phyloP scores from a whole-genome alignment of 2,329 filamentous ascomycete species.

The Massarina eburnea region DNA sequence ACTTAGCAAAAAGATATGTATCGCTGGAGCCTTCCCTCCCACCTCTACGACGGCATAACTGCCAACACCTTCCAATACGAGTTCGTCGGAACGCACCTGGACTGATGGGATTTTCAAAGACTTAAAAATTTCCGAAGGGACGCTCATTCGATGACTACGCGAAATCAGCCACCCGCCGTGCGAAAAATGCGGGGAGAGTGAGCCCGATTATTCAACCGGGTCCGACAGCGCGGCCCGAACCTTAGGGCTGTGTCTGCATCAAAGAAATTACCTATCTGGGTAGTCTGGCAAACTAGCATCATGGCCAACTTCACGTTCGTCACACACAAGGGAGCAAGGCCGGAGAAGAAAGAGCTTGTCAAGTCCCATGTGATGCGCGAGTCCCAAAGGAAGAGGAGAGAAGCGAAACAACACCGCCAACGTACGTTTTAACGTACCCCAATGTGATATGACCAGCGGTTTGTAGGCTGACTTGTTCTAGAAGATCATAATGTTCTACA shows the following conservation, averaged over 20 bases:
- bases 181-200: background rate
- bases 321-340: conserved; percentile 19
- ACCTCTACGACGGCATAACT: background rate
- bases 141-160: background rate
- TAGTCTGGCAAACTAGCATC: background rate
- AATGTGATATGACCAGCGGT: too few species aligned
- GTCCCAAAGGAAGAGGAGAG: conserved; percentile 17
- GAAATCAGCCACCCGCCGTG: background rate
- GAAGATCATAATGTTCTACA: background rate
- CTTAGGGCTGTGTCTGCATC: background rate
- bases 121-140: background rate
- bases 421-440: background rate
- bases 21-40: background rate
- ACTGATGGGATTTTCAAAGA: background rate
- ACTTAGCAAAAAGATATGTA: background rate
- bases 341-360: conserved; percentile 16
- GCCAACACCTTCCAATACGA: background rate
- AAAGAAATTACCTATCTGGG: background rate
- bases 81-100: background rate
- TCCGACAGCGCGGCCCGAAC: background rate
- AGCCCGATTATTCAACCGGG: background rate
- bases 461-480: background rate
- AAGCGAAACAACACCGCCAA: conserved; percentile 12
- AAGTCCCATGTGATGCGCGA: conserved; percentile 24
- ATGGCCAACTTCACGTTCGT: conserved; percentile 21